Conservation (phyloP, 495 filamentous ascomycete genomes). For the Aspergillus diversus region DNA sequence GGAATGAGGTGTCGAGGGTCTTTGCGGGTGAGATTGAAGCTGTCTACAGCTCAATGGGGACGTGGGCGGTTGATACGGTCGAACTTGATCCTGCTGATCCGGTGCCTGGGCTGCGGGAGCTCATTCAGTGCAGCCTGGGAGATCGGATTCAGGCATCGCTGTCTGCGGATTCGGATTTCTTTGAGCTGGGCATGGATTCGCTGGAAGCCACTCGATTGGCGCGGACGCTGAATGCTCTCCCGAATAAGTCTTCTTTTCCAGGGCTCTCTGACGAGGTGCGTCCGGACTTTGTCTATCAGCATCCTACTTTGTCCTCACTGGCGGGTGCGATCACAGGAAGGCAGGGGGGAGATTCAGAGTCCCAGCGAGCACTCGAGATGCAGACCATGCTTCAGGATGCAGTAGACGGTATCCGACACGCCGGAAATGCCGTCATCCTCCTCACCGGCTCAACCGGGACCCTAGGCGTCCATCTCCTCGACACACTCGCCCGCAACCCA, state of each 20-base stretch:
- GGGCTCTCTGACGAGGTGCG: not conserved
- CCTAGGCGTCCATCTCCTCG: slow-evolving; percentile 34
- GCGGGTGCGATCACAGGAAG: not conserved
- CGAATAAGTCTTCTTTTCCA: not conserved
- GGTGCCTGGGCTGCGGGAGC: not conserved
- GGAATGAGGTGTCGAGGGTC: slow-evolving; percentile 33
- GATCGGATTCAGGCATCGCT: slow-evolving; percentile 12
- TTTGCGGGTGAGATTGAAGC: slow-evolving; percentile 35
- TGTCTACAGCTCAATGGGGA: slow-evolving; percentile 31
- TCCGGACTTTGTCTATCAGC: slow-evolving; percentile 33
- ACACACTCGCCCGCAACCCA: slow-evolving; percentile 12
- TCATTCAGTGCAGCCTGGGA: slow-evolving; percentile 16
- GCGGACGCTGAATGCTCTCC: slow-evolving; percentile 24
- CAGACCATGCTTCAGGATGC: not conserved
- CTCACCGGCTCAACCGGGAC: slow-evolving; percentile 39
- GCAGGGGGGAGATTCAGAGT: not conserved
- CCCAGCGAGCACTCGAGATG: not conserved
- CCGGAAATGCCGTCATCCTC: slow-evolving; percentile 26
- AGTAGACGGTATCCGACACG: not conserved
- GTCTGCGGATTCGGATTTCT: slow-evolving; percentile 34
- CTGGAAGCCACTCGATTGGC: slow-evolving; percentile 37
- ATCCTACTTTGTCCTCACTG: slow-evolving; percentile 12
- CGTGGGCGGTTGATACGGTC: not conserved
- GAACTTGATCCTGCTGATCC: slow-evolving; percentile 1
- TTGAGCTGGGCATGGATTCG: slow-evolving; percentile 43